Percentiles rank a stretch among this genome's conserved stretches.
Evolutionary conservation across 306 rosid genomes (phyloP).

Genomic region (Quercus berberidifolia): DNA sequence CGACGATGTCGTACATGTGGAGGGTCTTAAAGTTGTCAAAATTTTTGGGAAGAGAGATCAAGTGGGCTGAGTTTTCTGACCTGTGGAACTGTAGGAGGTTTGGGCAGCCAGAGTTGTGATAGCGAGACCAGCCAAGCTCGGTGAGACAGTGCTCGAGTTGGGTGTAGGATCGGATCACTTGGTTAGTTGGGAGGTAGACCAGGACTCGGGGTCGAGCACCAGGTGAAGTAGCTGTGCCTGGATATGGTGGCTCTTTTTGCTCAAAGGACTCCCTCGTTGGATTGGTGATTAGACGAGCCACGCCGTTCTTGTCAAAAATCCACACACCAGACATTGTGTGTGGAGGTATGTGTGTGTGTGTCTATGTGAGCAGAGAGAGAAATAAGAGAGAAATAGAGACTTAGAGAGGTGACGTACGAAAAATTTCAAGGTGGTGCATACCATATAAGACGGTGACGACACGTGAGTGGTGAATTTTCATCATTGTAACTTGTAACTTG

Average conservation of each 20-base stretch:
- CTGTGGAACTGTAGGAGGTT: conserved; percentile 79
- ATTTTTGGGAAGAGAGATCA: conserved; percentile 58
- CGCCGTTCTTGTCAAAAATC: conserved; percentile 91
- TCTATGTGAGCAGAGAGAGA: not conserved
- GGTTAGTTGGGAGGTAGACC: conserved; percentile 65
- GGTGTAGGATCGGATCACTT: conserved; percentile 50
- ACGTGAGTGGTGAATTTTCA: too few species aligned
- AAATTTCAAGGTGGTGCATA: not conserved
- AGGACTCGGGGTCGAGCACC: conserved; percentile 77
- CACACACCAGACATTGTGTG: conserved; percentile 87
- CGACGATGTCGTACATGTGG: conserved; percentile 77
- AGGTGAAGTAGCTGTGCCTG: conserved; percentile 75
- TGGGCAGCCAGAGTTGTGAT: conserved; percentile 26
- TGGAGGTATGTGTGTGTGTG: not conserved
- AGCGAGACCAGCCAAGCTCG: conserved; percentile 85
- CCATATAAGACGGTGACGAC: too few species aligned
- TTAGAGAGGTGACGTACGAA: not conserved
- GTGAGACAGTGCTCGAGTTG: conserved; percentile 65
- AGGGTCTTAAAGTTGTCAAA: conserved; percentile 49
- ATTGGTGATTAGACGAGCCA: conserved; percentile 58
- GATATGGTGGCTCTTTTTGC: conserved; percentile 37
- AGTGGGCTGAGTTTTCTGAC: conserved; percentile 53
- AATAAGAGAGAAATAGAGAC: not conserved
- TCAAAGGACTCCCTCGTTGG: conserved; percentile 87
- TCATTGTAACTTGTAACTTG: too few species aligned